Evolutionary conservation across 768 basidiomycete genomes (phyloP).

Genomic region (Suillus decipiens): DNA sequence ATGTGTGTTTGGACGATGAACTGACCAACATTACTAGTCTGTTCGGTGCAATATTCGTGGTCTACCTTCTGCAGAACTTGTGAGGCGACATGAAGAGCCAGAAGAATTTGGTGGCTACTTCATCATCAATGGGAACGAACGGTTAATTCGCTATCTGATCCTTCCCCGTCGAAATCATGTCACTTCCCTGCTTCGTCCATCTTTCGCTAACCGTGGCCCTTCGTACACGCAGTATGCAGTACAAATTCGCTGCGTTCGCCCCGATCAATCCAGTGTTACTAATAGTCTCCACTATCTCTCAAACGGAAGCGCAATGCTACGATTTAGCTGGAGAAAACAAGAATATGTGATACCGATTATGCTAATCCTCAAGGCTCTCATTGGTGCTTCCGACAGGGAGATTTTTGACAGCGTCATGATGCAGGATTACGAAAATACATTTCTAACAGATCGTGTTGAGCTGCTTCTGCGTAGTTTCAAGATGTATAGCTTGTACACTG

Average conservation of each 20-base stretch:
- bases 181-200: slow-evolving; percentile 87
- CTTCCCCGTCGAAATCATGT: slow-evolving; percentile 95
- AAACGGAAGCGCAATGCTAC: slow-evolving; percentile 94
- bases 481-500: slow-evolving; percentile 83
- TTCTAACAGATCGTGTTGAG: slow-evolving; percentile 96
- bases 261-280: slow-evolving; percentile 90
- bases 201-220: slow-evolving; percentile 90
- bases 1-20: background rate
- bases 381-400: slow-evolving; percentile 90
- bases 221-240: slow-evolving; percentile 95
- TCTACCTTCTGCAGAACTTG: slow-evolving; percentile 84
- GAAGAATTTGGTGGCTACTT: slow-evolving; percentile 99
- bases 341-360: slow-evolving; percentile 99
- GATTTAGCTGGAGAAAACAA: slow-evolving; percentile 96
- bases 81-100: slow-evolving; percentile 90
- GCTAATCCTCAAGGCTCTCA: slow-evolving; percentile 91
- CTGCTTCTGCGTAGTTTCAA: slow-evolving; percentile 94
- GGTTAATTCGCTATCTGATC: slow-evolving; percentile 96
- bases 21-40: slow-evolving; percentile 52
- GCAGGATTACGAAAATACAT: slow-evolving; percentile 96
- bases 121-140: slow-evolving; percentile 98
- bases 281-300: slow-evolving; percentile 98
- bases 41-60: slow-evolving; percentile 88
- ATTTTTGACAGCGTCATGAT: slow-evolving; percentile 96
- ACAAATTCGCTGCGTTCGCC: slow-evolving; percentile 92